Base-by-base conservation (phyloP, 305 asterid genomes). In the Fraxinus floribunda region DNA sequence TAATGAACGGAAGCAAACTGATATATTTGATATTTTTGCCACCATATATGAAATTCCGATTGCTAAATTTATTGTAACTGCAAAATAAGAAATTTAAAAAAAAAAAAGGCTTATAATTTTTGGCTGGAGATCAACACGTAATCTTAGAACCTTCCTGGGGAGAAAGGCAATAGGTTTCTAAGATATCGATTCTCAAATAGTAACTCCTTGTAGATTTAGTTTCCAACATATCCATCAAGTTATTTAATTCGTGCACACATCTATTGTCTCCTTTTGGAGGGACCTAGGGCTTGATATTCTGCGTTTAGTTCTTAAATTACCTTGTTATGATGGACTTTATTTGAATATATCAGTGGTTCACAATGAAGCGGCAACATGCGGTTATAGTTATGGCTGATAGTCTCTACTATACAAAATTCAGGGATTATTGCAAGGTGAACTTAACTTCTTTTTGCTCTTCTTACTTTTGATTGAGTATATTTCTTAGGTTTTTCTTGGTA, bases 301-400 rank as follows among this genome's bases (percentile, higher is more conserved):
- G 75, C 20, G 4, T 70, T 70, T 70, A 30, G 39, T 82, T 66
- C 62, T 46, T 57, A 18, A 46, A 15, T 20, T 80, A 11, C 81
- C 80, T 36, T 78, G 57, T 85, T 68, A 29, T 76, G 70, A 82
- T 55, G 68, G 30, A 36, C 79, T 80, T 74, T 36, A 34, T 66
- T 60, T 81, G 64, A 60, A 80, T 68, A 52, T 74, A 15, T 88
- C 92, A 89, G 92, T 89, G 92, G 92, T 91, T 94, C 88, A 94
- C 97, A 82, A 85, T 94, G 97, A 94, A 92, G 88, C 91, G 98
- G 80, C 93, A 91, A 76, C 97, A 94, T 81, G 98, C 98, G 75
- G 77, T 91, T 79, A 86, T 90, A 80, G 83, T 86, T 77, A 90
- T 89, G 92, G 97, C 98, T 78, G 98, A 94, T 84, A 80, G 86